Evolutionary conservation across 805 yeast genomes (phyloP), one percentile per base, ranked within the genome.

Genomic region (Kuraishia piskuri): DNA sequence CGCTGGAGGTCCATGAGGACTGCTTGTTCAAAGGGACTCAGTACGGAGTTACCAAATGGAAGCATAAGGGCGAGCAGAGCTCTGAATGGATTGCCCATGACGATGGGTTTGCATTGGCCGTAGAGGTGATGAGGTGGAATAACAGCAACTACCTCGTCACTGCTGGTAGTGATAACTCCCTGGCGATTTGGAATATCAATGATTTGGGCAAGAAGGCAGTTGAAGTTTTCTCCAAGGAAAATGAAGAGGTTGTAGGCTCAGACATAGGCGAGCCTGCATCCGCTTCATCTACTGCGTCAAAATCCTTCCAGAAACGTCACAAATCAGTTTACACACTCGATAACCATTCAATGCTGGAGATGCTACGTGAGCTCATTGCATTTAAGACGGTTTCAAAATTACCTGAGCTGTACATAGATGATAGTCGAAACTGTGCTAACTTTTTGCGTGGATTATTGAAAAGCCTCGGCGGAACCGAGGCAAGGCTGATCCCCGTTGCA

Each of bases 381-480:
- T 90, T 74, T 67, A 81, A 79, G 58, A 89, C 97, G 0, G 88
- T 94, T 10, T 88, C 96, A 5, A 86, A 85, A 59, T 76, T 75
- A 46, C 89, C 89, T 1, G 79, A 80, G n/a, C 65, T 74, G 31
- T 82, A 78, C 62, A 75, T 90, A 63, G 88, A 84, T 56, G 95
- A 90, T 46, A 85, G 92, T 3, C 79, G 97, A 55, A 80, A 86
- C 47, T 92, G 98, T 70, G 97, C 98, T 1, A 81, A 84, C 36
- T 87, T 77, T 57, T 67, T 94, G 52, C 76, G 80, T 44, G 76
- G 78, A 54, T 68, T 90, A 20, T 75, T 90, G 53, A 75, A 79
- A 51, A 76, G 73, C 44, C 72, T 87, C 54, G 97, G 97, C 9
- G 90, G 91, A 1, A 76, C 77, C 1, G 71, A 76, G 10, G 74